Conservation (phyloP, 306 rosid genomes). For the Quercus bicolor region DNA sequence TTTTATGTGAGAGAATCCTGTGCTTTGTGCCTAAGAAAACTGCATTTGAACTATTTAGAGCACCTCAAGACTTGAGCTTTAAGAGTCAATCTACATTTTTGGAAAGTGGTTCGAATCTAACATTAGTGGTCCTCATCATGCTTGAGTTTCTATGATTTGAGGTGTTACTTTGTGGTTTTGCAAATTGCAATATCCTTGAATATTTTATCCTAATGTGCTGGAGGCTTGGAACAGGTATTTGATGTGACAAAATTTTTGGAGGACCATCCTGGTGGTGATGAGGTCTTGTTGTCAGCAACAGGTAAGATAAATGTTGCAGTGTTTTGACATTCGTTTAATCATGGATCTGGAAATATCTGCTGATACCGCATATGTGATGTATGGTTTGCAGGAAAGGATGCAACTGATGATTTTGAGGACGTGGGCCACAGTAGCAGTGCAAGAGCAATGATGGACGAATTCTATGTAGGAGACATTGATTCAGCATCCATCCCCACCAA, state of each 20-base stretch:
- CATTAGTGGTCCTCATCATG: not conserved
- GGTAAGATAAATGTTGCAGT: conserved; percentile 40
- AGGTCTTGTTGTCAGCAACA: conserved; percentile 64
- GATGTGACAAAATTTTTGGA: conserved; percentile 90
- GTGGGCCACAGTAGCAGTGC: conserved; percentile 86
- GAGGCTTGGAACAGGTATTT: conserved; percentile 64
- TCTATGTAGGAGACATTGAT: conserved; percentile 76
- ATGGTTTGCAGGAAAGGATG: conserved; percentile 76
- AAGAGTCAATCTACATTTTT: not conserved
- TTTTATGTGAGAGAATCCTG: not conserved
- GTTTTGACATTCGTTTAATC: not conserved
- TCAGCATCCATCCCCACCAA: conserved; percentile 51
- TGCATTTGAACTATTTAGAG: not conserved
- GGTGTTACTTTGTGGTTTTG: not conserved
- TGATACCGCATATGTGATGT: conserved; percentile 1
- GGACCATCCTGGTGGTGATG: conserved; percentile 99
- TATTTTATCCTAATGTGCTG: conserved; percentile 1
- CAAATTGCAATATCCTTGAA: not conserved
- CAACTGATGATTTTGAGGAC: conserved; percentile 76
- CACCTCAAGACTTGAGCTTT: not conserved
- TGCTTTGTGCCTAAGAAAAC: not conserved
- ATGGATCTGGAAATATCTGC: conserved; percentile 13
- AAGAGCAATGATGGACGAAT: conserved; percentile 78
- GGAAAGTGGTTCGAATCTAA: not conserved
- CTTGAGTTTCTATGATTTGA: not conserved